Evolutionary conservation across 257 asterid genomes (phyloP).

Genomic region (Solanum sitiens): DNA sequence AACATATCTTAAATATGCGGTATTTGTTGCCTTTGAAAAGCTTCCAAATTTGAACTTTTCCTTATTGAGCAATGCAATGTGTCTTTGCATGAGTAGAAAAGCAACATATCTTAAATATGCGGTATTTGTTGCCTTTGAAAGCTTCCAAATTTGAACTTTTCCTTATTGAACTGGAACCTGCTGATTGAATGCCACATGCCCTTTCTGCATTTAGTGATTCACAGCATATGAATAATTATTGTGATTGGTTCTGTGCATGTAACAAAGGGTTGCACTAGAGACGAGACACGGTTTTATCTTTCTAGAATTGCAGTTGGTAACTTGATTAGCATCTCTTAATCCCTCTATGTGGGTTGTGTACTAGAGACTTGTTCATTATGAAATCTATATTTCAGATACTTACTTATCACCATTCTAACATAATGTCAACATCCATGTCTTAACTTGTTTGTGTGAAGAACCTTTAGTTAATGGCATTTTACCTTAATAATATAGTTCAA

Average conservation of each 20-base stretch:
- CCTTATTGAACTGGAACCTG: not conserved
- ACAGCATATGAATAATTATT: not conserved
- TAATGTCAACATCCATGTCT: not conserved
- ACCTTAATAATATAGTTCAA: too few relatives aligned
- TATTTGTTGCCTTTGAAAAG: conserved; percentile 8
- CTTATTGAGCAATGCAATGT: not conserved
- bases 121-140: conserved; percentile 8
- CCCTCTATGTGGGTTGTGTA: not conserved
- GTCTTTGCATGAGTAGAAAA: not conserved
- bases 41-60: conserved; percentile 10
- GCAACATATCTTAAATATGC: not conserved
- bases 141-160: conserved; percentile 9
- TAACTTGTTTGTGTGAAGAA: not conserved
- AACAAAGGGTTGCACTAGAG: not conserved
- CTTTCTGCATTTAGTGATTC: not conserved
- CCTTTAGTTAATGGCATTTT: not conserved
- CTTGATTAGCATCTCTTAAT: not conserved
- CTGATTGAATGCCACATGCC: not conserved
- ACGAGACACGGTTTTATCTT: not conserved
- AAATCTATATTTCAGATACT: not conserved
- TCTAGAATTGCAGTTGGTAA: not conserved
- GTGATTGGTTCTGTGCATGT: not conserved
- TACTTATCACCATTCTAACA: not conserved
- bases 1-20: not conserved
- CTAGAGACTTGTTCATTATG: not conserved